These are phyloP conservation scores for Leishmania lainsoni DNA, from an alignment of 208 protist genomes.

Conservation along the genomic window DNA sequence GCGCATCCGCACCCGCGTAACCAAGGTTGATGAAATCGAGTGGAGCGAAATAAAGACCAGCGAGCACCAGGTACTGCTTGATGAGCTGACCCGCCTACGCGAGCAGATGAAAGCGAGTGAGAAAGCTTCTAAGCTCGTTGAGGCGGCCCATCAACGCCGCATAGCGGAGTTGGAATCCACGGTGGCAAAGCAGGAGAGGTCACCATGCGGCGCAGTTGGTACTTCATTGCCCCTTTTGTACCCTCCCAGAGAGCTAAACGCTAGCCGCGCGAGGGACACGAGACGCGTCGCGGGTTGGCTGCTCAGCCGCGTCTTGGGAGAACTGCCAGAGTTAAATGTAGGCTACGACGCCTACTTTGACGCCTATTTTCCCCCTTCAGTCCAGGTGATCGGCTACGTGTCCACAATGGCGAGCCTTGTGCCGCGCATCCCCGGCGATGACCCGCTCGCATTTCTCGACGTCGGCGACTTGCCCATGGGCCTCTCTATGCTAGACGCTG, in stretches of 20 bases:
- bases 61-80: slow-evolving; percentile 58
- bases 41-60: slow-evolving; percentile 35
- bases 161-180: slow-evolving; percentile 50
- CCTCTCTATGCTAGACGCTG: slow-evolving; percentile 81
- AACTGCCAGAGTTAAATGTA: slow-evolving; percentile 73
- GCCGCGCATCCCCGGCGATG: slow-evolving; percentile 36
- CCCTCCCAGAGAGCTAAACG: neutral
- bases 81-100: slow-evolving; percentile 62
- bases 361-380: slow-evolving; percentile 45
- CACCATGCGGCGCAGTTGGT: neutral
- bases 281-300: slow-evolving; percentile 84
- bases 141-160: slow-evolving; percentile 40
- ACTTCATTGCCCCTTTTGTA: neutral
- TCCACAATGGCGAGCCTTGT: slow-evolving; percentile 79
- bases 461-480: slow-evolving; percentile 81
- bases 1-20: slow-evolving; percentile 61
- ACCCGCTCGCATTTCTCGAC: slow-evolving; percentile 70
- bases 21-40: slow-evolving; percentile 35
- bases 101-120: slow-evolving; percentile 44
- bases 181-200: slow-evolving; percentile 18
- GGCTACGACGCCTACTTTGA: slow-evolving; percentile 91
- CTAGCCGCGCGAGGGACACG: slow-evolving; percentile 50
- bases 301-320: slow-evolving; percentile 70
- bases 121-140: slow-evolving; percentile 25
- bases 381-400: slow-evolving; percentile 87